Percentiles rank a stretch among this genome's conserved stretches.
These are phyloP conservation scores for Teunomyces lycoperdinae DNA, from an alignment of 805 yeast species.

Conservation along the genomic window DNA sequence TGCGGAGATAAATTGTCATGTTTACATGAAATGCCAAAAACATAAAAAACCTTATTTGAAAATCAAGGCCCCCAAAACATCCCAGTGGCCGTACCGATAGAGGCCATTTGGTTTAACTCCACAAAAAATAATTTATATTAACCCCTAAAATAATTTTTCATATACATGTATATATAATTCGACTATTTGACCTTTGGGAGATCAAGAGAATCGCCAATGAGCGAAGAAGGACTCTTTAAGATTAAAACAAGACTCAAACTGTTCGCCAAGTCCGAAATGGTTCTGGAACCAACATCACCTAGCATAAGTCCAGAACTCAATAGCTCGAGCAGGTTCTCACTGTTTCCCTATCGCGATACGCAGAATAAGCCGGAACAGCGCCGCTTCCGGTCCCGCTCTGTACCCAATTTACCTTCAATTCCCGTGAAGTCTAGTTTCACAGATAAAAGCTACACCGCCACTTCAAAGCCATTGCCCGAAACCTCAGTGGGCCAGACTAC, in stretches of 20 bases:
- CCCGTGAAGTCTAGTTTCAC: neutral
- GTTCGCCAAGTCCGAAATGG: neutral
- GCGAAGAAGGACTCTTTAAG: slow-evolving; percentile 1
- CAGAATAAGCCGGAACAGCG: neutral
- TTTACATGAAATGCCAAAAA: neutral
- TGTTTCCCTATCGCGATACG: neutral
- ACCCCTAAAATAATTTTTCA: slow-evolving; percentile 2
- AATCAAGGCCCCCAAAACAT: neutral
- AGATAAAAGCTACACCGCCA: neutral
- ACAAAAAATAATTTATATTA: neutral
- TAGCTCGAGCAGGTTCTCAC: neutral
- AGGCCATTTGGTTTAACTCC: neutral
- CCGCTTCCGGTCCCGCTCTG: slow-evolving; percentile 5
- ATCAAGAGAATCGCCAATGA: neutral
- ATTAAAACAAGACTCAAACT: slow-evolving; percentile 2
- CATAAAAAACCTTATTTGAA: neutral
- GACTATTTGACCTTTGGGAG: neutral
- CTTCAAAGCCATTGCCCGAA: neutral
- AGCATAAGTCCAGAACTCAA: neutral
- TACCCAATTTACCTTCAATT: neutral
- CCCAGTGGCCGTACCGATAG: neutral
- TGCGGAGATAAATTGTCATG: neutral
- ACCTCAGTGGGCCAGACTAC: neutral
- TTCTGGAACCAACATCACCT: neutral
- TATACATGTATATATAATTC: neutral